These are phyloP conservation scores for Heritiera fomes DNA, from an alignment of 345 rosid species.

Conservation along the genomic window DNA sequence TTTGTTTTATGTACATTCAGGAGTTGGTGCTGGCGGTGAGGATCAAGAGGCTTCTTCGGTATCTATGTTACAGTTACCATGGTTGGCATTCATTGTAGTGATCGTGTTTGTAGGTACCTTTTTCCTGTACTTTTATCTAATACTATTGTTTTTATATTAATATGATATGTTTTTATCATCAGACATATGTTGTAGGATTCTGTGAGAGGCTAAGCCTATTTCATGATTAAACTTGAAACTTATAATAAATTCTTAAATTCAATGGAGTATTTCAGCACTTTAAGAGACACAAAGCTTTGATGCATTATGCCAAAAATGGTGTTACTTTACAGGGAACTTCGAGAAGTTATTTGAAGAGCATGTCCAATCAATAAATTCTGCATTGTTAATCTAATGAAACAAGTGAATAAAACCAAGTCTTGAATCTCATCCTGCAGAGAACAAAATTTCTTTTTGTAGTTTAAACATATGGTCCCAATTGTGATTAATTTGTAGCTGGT, in stretches of 20 bases:
- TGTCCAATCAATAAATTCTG: neutral
- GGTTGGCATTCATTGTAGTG: slow-evolving; percentile 72
- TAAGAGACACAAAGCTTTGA: neutral
- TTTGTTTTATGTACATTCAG: slow-evolving; percentile 33
- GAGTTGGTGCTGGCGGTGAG: slow-evolving; percentile 98
- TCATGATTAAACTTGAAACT: slow-evolving; percentile 3
- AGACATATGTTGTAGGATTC: neutral
- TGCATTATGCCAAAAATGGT: neutral
- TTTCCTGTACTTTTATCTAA: slow-evolving; percentile 31
- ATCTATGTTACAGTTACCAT: slow-evolving; percentile 78
- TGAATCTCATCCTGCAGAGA: neutral
- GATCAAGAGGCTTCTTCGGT: slow-evolving; percentile 72
- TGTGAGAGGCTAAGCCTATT: neutral
- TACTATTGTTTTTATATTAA: neutral
- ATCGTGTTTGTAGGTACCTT: slow-evolving; percentile 98
- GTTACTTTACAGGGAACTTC: neutral
- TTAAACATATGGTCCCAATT: neutral
- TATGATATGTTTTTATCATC: neutral
- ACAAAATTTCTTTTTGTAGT: slow-evolving; percentile 2
- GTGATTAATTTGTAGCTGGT: neutral
- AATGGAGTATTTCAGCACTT: neutral
- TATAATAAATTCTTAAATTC: neutral
- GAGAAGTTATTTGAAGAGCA: neutral
- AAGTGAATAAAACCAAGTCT: neutral
- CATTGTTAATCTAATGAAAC: neutral